These are phyloP conservation scores for Nepenthes mirabilis DNA, from an alignment of 148 eudicot genomes.

Conservation along the genomic window DNA sequence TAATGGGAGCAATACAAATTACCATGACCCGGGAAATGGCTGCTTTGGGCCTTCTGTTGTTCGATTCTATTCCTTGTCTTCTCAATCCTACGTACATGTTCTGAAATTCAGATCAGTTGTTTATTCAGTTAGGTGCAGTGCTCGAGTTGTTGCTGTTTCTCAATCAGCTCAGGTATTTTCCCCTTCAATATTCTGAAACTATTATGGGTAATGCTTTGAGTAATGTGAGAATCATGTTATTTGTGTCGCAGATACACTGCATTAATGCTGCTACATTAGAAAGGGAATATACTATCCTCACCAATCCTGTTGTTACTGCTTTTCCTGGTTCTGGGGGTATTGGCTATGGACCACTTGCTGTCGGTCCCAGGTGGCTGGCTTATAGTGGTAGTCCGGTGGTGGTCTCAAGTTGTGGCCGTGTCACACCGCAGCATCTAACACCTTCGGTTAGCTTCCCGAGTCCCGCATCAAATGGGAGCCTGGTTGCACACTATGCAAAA, in stretches of 20 bases:
- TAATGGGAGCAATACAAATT: conserved; percentile 3
- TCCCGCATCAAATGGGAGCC: conserved; percentile 49
- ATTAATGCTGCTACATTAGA: conserved; percentile 75
- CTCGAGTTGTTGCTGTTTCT: conserved; percentile 56
- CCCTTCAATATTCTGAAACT: not conserved
- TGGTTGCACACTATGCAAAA: conserved; percentile 72
- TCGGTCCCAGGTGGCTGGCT: conserved; percentile 92
- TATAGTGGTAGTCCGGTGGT: conserved; percentile 66
- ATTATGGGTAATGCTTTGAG: not conserved
- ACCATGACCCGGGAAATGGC: conserved; percentile 13
- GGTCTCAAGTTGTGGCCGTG: conserved; percentile 34
- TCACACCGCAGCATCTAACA: conserved; percentile 51
- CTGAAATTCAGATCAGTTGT: conserved; percentile 60
- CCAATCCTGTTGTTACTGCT: conserved; percentile 36
- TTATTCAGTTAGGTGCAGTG: conserved; percentile 70
- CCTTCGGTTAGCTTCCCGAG: conserved; percentile 22
- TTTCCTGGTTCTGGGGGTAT: conserved; percentile 2
- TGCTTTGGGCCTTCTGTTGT: conserved; percentile 43
- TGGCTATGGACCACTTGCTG: conserved; percentile 76
- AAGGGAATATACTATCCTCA: conserved; percentile 59
- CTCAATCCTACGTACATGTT: conserved; percentile 48
- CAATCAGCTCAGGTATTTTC: conserved; percentile 70
- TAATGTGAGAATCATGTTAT: not conserved
- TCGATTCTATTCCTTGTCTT: conserved; percentile 54
- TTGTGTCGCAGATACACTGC: conserved; percentile 55